Conservation (phyloP, 1,284 basidiomycete species). For the Austroboletus niveus region DNA sequence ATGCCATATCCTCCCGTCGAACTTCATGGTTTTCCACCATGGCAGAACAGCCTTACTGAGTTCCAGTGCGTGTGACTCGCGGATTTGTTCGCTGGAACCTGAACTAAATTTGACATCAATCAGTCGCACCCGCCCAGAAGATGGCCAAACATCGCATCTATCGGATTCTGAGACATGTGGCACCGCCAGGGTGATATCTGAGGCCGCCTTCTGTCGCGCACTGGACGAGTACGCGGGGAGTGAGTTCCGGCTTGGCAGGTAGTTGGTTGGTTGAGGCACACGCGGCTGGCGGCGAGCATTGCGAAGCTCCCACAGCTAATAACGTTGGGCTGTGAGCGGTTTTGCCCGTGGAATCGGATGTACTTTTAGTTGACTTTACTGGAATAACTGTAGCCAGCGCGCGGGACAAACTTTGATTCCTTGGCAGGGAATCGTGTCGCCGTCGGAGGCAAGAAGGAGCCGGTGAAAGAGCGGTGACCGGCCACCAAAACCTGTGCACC, state of each 20-base stretch:
- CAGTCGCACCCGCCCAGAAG: constrained; percentile 27
- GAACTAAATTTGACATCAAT: constrained; percentile 1
- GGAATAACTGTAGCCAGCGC: no score
- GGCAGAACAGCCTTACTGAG: constrained; percentile 75
- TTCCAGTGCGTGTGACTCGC: constrained; percentile 54
- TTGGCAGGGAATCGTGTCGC: no score
- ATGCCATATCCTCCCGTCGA: constrained; percentile 50
- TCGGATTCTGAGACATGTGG: not conserved
- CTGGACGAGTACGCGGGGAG: constrained; percentile 67
- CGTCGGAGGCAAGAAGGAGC: no score
- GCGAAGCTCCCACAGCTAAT: no score
- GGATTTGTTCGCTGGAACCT: constrained; percentile 4
- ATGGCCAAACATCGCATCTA: not conserved
- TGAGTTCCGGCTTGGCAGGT: constrained; percentile 75
- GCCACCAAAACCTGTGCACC: no score
- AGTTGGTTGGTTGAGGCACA: constrained; percentile 15
- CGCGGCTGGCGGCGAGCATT: no score
- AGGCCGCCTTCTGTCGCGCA: constrained; percentile 59
- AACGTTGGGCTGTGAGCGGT: no score
- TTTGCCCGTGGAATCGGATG: no score
- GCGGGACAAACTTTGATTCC: no score
- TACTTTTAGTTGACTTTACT: no score
- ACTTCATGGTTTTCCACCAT: constrained; percentile 73
- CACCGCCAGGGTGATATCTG: constrained; percentile 38
- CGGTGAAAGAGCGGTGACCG: no score